These are phyloP conservation scores for Aspergillus ochraceus DNA, from an alignment of 2,329 filamentous ascomycete species.

Conservation along the genomic window DNA sequence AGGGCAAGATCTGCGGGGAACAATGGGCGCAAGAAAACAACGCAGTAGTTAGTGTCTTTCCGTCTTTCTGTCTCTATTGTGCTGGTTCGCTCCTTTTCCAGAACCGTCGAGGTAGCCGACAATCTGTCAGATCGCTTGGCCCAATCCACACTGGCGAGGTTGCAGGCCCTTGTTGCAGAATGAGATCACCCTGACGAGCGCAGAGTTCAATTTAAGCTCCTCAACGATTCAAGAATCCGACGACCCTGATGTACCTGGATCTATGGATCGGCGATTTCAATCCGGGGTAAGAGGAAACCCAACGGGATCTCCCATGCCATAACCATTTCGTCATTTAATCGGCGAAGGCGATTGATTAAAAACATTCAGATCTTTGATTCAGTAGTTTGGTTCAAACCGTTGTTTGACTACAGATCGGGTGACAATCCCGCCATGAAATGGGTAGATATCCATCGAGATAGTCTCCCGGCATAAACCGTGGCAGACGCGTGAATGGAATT, in stretches of 20 bases:
- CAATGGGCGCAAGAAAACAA: not conserved
- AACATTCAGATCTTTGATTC: not conserved
- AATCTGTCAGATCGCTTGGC: not conserved
- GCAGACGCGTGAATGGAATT: not conserved
- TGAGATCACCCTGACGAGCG: slow-evolving; percentile 1
- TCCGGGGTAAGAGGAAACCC: not conserved
- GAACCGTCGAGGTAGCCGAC: not conserved
- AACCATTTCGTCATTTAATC: not conserved
- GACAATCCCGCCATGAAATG: not conserved
- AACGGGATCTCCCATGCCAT: not conserved
- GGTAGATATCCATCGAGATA: not conserved
- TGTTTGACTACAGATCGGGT: not conserved
- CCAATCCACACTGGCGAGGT: not conserved
- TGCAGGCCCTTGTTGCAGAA: not conserved
- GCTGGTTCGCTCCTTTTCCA: not conserved
- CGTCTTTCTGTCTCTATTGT: not conserved
- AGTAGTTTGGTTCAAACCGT: not conserved
- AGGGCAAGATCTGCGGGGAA: not conserved
- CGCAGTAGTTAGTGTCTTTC: not conserved
- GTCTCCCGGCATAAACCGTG: not conserved
- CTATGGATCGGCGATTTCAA: not conserved
- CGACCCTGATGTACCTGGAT: not conserved
- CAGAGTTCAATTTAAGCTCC: not conserved
- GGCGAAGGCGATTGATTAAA: not conserved
- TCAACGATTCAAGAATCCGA: not conserved